Conservation (phyloP, 164 flowering plant species). For the Magnolia officinalis region DNA sequence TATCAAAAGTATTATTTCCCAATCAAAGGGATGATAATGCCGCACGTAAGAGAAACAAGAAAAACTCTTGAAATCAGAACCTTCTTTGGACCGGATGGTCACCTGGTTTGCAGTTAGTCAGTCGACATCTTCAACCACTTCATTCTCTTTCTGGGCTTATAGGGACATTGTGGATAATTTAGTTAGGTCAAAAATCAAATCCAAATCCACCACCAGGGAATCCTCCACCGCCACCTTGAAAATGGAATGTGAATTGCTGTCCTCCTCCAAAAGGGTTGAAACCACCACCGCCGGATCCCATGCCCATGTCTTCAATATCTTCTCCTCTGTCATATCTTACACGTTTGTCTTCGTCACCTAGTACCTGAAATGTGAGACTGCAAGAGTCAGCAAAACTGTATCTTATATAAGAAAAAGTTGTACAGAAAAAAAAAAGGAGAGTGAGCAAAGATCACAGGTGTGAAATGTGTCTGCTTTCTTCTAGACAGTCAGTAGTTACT, state of each 20-base stretch:
- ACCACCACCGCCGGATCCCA: constrained; percentile 67
- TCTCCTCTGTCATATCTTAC: constrained; percentile 87
- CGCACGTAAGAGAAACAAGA: background rate
- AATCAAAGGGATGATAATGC: background rate
- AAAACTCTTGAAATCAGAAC: background rate
- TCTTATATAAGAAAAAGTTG: no score
- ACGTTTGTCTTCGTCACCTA: constrained; percentile 88
- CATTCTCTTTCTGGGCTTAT: background rate
- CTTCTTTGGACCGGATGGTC: background rate
- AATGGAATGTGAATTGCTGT: constrained; percentile 75
- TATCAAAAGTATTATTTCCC: background rate
- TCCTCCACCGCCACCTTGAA: constrained; percentile 43
- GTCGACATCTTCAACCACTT: background rate
- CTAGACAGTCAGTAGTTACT: no score
- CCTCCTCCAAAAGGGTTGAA: constrained; percentile 84
- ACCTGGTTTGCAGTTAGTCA: background rate
- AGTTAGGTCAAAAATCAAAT: constrained; percentile 43
- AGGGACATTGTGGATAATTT: background rate
- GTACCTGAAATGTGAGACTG: constrained; percentile 40
- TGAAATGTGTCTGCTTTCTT: no score
- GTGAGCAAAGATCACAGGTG: no score
- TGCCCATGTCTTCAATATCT: constrained; percentile 79
- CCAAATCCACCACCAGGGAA: constrained; percentile 45
- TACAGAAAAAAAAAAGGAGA: no score
- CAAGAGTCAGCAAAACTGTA: background rate